Evolutionary conservation across 202 grass and related monocot species (phyloP).

Genomic region (Saccharum hybrid): DNA sequence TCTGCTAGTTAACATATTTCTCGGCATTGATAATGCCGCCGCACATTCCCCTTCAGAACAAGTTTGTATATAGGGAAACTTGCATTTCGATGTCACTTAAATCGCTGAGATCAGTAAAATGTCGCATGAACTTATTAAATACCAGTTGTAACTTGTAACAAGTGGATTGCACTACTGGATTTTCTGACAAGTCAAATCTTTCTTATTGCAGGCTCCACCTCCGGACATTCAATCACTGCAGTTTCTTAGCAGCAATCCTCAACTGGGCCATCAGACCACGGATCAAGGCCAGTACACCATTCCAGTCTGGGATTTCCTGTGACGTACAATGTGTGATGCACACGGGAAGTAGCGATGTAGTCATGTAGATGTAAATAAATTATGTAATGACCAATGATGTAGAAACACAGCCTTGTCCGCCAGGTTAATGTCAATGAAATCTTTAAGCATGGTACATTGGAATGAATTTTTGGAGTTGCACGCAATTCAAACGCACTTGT

Average conservation of each 20-base stretch:
- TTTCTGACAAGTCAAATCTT: neutral
- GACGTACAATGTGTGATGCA: slow-evolving; percentile 38
- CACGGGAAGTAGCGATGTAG: slow-evolving; percentile 10
- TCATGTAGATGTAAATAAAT: slow-evolving; percentile 59
- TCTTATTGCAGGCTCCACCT: slow-evolving; percentile 52
- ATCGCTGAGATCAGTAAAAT: neutral
- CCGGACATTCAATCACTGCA: slow-evolving; percentile 74
- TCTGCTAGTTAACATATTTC: slow-evolving; percentile 18
- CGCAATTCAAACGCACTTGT: neutral
- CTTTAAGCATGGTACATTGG: neutral
- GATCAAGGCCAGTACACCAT: slow-evolving; percentile 87
- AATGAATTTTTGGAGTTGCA: neutral
- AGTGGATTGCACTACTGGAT: neutral
- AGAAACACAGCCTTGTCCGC: neutral
- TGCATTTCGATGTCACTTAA: neutral
- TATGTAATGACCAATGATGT: slow-evolving; percentile 44
- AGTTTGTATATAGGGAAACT: neutral
- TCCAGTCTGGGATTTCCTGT: slow-evolving; percentile 93
- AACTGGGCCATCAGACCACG: slow-evolving; percentile 72
- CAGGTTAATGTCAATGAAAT: slow-evolving; percentile 29
- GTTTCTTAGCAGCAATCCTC: slow-evolving; percentile 71
- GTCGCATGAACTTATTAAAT: neutral
- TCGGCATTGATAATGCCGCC: neutral
- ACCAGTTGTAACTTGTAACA: neutral
- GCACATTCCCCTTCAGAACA: neutral